Evolutionary conservation across 345 rosid species (phyloP), one percentile per base, ranked within the genome.

Genomic region (Syzygium aqueum): DNA sequence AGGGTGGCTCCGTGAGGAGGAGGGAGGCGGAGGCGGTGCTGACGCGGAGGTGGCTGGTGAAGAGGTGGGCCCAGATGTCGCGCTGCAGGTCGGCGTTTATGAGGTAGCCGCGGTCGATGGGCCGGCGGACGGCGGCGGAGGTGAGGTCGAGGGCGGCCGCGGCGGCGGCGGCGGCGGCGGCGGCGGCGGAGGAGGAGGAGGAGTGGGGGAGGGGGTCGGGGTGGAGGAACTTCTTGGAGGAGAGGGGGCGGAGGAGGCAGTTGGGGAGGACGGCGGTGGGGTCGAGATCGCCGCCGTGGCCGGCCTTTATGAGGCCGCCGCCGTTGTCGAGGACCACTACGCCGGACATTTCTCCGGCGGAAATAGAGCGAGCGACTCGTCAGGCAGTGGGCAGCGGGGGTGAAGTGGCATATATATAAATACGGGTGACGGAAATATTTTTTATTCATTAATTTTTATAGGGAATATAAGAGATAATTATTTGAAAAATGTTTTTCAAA

Each of bases 241-340:
- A 92, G 89, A 95, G 95, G 21, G 96, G 98, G 9, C 94, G 96
- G 91, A 93, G 92, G 85, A 97, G 96, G 87, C 98, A 96, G 90
- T 96, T 97, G 7, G 99, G 98, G 88, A 96, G 90, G 8, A 95
- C 87, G 87, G 91, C 80, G 63, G 91, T 30, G 23, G 98, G 99
- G 85, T 97, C 96, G 52, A 96, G 95, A 40, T 97, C 97, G 52
- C 99, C 98, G 89, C 95, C 96, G 80, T 92, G 90, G 10, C 99
- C 99, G 17, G 96, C 99, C 90, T 97, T 96, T 12, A 96, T 93
- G 1, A 91, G 89, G 63, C 95, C 95, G 28, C 99, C 98, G 85
- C 99, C 99, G 90, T 95, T 96, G 92, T 97, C 98, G 3, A 97
- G 93, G n/a, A 97, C 99, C 78, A 96, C 93, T 53, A 95, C 92